Conservation (phyloP, 257 asterid species). For the Nicotiana obtusifolia region DNA sequence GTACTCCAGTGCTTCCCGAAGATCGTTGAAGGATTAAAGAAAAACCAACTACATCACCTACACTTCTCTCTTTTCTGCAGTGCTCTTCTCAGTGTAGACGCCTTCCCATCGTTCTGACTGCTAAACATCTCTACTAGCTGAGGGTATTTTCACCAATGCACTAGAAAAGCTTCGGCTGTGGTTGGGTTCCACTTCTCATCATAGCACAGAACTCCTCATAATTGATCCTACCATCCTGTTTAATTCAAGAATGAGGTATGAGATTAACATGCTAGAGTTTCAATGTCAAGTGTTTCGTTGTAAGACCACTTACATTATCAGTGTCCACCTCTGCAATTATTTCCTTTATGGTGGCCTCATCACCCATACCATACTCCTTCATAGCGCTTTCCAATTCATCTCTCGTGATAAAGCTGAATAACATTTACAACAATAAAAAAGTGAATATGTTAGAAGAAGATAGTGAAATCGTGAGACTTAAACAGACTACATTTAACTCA, state of each 20-base stretch:
- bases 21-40: background rate
- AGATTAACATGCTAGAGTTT: background rate
- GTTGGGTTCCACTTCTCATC: conserved; percentile 88
- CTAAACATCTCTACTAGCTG: conserved; percentile 13
- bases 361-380: conserved; percentile 87
- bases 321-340: conserved; percentile 83
- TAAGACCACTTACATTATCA: conserved; percentile 54
- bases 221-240: conserved; percentile 75
- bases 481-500: background rate
- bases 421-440: conserved; percentile 7
- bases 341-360: conserved; percentile 65
- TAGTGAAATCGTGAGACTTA: background rate
- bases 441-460: background rate
- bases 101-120: background rate
- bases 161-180: conserved; percentile 52
- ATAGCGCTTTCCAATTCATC: conserved; percentile 78
- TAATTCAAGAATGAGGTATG: conserved; percentile 6
- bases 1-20: background rate
- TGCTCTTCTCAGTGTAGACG: background rate
- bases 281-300: background rate
- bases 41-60: background rate
- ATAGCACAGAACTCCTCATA: conserved; percentile 86
- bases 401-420: conserved; percentile 55
- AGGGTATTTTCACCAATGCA: background rate
- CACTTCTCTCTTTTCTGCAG: background rate